A percentile compares a stretch with the other conserved stretches of the same genome.
Conservation (phyloP, 257 asterid species). For the Solanum lignicaule region DNA sequence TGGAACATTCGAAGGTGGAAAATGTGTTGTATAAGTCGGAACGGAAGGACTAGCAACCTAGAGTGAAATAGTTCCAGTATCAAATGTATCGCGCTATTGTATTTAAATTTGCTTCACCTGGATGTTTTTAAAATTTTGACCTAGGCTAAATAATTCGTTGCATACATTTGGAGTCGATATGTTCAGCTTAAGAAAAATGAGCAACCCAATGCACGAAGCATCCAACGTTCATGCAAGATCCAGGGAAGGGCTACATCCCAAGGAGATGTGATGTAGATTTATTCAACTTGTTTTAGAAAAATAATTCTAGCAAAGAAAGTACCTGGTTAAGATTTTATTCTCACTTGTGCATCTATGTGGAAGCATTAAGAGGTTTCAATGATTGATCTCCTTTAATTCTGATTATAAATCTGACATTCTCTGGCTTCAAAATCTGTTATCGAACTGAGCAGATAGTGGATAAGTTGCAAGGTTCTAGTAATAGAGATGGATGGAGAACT, state of each 20-base stretch:
- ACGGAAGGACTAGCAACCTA: neutral
- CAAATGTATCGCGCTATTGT: neutral
- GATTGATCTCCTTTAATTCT: neutral
- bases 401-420: neutral
- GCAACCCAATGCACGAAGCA: neutral
- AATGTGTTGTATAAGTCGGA: neutral
- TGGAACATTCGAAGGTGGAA: neutral
- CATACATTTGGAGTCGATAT: neutral
- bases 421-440: neutral
- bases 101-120: neutral
- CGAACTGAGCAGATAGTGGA: constrained; percentile 56
- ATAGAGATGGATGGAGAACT: constrained; percentile 73
- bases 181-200: neutral
- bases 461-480: constrained; percentile 79
- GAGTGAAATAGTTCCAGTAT: neutral
- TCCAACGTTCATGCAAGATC: neutral
- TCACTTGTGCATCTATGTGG: neutral
- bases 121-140: neutral
- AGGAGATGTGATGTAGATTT: neutral
- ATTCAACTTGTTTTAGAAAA: neutral
- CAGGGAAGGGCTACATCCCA: neutral
- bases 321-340: neutral
- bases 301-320: neutral
- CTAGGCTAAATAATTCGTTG: neutral
- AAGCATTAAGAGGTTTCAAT: neutral